A percentile compares a stretch with the other conserved stretches of the same genome.
Conservation (phyloP, 129 eudicot genomes). For the Daucus carota region DNA sequence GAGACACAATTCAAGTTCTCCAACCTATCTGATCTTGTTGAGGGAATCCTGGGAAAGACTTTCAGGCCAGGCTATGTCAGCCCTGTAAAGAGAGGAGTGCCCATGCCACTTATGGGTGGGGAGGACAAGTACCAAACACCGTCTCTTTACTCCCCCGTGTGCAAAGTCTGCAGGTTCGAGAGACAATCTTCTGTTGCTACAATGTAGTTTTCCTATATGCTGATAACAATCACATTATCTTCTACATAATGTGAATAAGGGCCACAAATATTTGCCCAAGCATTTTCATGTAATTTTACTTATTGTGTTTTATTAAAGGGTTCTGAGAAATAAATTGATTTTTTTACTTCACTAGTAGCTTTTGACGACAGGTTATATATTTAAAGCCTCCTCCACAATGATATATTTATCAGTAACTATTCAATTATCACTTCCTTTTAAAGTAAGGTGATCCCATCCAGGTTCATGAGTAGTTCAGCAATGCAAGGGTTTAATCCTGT, state of each 20-base stretch:
- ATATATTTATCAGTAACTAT: neutral
- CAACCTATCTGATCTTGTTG: conserved; percentile 5
- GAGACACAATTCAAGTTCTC: conserved; percentile 5
- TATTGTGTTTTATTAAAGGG: neutral
- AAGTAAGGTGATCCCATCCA: conserved; percentile 66
- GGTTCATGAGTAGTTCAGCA: conserved; percentile 67
- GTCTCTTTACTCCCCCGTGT: conserved; percentile 4
- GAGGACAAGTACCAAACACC: conserved; percentile 24
- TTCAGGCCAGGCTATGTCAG: conserved; percentile 20
- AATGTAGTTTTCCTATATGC: neutral
- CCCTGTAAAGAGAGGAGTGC: conserved; percentile 26
- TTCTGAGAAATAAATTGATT: conserved; percentile 11
- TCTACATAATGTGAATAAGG: neutral
- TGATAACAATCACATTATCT: neutral
- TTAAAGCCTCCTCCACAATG: neutral
- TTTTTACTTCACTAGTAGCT: neutral
- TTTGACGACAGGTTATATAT: neutral
- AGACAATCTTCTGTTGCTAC: conserved; percentile 2
- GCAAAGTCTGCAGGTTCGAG: conserved; percentile 6
- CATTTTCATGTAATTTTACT: neutral
- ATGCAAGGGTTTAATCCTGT: too few relatives aligned
- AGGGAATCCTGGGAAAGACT: conserved; percentile 14
- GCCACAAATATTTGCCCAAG: neutral
- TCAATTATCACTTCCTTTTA: too few relatives aligned
- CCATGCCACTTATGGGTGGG: conserved; percentile 32